Percentiles rank a stretch among this genome's conserved stretches.
Conservation (phyloP, 2,329 filamentous ascomycete species). For the Penicillium glabrum region DNA sequence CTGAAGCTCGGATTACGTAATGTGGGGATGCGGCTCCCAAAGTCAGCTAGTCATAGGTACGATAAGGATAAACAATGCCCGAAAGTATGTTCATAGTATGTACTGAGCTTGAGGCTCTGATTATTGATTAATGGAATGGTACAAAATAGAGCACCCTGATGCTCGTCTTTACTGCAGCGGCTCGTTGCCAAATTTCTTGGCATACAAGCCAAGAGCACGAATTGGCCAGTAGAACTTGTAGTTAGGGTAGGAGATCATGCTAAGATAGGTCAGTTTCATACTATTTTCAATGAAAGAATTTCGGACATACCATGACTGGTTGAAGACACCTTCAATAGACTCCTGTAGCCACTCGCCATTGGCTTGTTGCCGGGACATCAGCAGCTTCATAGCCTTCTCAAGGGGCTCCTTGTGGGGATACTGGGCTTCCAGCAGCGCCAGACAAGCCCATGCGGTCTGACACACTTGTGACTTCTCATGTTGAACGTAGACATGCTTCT, state of each 20-base stretch:
- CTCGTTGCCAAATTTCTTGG: conserved; percentile 67
- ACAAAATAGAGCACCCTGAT: not conserved
- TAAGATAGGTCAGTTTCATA: conserved; percentile 33
- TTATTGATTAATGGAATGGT: not conserved
- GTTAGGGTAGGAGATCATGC: conserved; percentile 98
- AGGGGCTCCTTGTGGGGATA: conserved; percentile 76
- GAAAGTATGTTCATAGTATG: not conserved
- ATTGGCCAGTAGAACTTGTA: conserved; percentile 97
- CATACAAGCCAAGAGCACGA: conserved; percentile 90
- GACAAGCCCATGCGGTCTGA: conserved; percentile 88
- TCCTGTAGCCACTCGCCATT: conserved; percentile 97
- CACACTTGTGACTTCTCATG: conserved; percentile 85
- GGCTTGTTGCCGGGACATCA: conserved; percentile 79
- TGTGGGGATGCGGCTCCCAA: not conserved
- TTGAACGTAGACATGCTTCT: conserved; percentile 71
- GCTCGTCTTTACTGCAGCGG: conserved; percentile 42
- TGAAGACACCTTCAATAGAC: conserved; percentile 96
- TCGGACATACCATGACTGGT: conserved; percentile 78
- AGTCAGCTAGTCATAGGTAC: not conserved
- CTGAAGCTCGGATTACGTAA: conserved; percentile 7
- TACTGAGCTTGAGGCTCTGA: not conserved
- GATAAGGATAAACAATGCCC: not conserved
- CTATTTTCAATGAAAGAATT: not conserved
- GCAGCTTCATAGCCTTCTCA: conserved; percentile 70
- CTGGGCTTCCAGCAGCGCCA: conserved; percentile 76